phyloP scores from a whole-genome alignment of 345 rosid genomes.

The Atalantia buxifolia region DNA sequence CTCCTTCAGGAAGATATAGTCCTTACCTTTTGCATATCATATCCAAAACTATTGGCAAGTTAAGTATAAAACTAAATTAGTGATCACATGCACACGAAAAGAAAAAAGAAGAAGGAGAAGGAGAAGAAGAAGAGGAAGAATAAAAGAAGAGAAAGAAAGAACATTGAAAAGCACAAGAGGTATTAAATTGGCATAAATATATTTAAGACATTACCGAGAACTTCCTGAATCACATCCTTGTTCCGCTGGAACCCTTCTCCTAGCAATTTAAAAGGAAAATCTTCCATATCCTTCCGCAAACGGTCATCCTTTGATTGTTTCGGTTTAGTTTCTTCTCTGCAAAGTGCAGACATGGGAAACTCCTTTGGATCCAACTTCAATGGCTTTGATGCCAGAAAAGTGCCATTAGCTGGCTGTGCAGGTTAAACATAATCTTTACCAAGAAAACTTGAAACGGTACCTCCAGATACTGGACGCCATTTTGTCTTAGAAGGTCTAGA shows the following conservation, averaged over 20 bases:
- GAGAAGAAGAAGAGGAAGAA: too few species aligned
- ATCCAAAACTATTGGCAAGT: constrained; percentile 48
- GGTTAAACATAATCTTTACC: constrained; percentile 40
- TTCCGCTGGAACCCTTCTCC: constrained; percentile 44
- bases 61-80: constrained; percentile 26
- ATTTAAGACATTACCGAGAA: constrained; percentile 34
- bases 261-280: constrained; percentile 46
- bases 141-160: too few species aligned
- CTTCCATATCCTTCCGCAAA: constrained; percentile 41
- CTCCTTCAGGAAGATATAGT: constrained; percentile 7
- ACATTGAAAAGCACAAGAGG: not conserved
- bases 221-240: constrained; percentile 29
- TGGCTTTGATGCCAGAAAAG: constrained; percentile 34
- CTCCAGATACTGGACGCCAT: constrained; percentile 38
- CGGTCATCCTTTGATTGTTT: constrained; percentile 15
- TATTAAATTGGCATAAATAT: not conserved
- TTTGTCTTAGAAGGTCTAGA: constrained; percentile 31
- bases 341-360: constrained; percentile 30
- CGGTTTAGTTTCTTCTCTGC: constrained; percentile 21
- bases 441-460: constrained; percentile 43
- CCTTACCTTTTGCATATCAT: constrained; percentile 48
- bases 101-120: not conserved
- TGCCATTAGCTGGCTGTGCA: constrained; percentile 25
- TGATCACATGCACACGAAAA: not conserved
- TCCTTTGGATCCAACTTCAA: constrained; percentile 38